phyloP scores from a whole-genome alignment of 306 rosid species.

The Gillenia trifoliata region DNA sequence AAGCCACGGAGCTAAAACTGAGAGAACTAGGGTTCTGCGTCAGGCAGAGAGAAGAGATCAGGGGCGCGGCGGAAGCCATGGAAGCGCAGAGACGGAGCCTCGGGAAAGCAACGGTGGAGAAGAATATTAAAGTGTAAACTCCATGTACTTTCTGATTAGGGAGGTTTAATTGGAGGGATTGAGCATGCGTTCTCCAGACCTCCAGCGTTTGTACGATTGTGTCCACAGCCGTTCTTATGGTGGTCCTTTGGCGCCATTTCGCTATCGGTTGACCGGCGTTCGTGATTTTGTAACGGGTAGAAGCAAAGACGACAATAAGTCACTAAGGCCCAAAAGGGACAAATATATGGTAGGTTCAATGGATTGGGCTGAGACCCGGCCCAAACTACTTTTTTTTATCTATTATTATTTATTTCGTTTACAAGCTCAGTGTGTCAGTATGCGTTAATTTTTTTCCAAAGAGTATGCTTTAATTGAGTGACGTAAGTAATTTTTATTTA shows the following conservation, averaged over 20 bases:
- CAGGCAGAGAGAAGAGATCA: constrained; percentile 41
- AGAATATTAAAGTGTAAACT: not conserved
- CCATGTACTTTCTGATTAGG: not conserved
- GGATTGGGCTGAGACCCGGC: not conserved
- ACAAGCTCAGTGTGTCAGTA: too few species aligned
- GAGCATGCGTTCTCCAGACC: not conserved
- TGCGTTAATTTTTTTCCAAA: too few species aligned
- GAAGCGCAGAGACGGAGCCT: constrained; percentile 10
- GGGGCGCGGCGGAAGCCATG: constrained; percentile 58
- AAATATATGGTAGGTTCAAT: not conserved
- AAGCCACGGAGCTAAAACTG: constrained; percentile 20
- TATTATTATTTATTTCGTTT: too few species aligned
- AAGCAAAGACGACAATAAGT: not conserved
- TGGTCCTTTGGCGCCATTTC: constrained; percentile 56
- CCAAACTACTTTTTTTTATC: too few species aligned
- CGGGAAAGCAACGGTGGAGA: not conserved
- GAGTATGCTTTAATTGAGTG: too few species aligned
- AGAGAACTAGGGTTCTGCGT: constrained; percentile 29
- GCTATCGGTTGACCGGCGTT: constrained; percentile 50
- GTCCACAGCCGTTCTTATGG: constrained; percentile 57
- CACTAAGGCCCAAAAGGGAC: not conserved
- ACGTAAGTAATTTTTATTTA: too few species aligned
- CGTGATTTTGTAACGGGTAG: not conserved
- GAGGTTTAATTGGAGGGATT: not conserved
- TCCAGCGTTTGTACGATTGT: constrained; percentile 11